phyloP scores from a whole-genome alignment of 2,329 filamentous ascomycete genomes.

The Exophiala xenobiotica region DNA sequence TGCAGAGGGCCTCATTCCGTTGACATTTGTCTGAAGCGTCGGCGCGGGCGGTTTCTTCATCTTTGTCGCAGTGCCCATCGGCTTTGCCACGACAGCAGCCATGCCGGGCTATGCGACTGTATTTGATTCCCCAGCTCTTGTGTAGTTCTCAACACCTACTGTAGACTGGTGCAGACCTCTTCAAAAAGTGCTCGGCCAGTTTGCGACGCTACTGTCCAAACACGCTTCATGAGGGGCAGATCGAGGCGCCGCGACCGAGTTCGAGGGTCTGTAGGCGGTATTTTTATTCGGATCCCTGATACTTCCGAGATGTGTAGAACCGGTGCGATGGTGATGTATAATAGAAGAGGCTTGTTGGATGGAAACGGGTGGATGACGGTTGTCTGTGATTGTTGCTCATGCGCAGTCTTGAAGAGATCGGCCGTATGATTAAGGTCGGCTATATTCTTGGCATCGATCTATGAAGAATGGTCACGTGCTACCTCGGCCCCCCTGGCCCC shows the following conservation, averaged over 20 bases:
- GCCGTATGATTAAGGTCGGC: constrained; percentile 15
- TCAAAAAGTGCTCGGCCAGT: constrained; percentile 20
- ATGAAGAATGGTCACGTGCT: constrained; percentile 4
- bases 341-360: constrained; percentile 7
- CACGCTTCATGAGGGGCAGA: constrained; percentile 29
- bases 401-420: constrained; percentile 8
- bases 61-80: constrained; percentile 27
- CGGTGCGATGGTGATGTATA: background rate
- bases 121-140: constrained; percentile 4
- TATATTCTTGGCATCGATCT: background rate
- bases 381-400: constrained; percentile 2
- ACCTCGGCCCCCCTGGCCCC: background rate
- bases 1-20: constrained; percentile 58
- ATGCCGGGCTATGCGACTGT: constrained; percentile 11
- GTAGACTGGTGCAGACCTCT: constrained; percentile 13
- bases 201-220: constrained; percentile 24
- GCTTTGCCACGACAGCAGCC: constrained; percentile 28
- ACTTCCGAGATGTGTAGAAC: background rate
- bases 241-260: background rate
- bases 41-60: constrained; percentile 39
- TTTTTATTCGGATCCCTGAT: no score
- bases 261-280: constrained; percentile 3
- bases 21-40: constrained; percentile 61
- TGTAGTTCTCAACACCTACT: constrained; percentile 3
- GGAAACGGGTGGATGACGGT: constrained; percentile 4